Evolutionary conservation across 352 stramenopile genomes (phyloP), one percentile per base, ranked within the genome.

Genomic region (Phytophthora pisi): DNA sequence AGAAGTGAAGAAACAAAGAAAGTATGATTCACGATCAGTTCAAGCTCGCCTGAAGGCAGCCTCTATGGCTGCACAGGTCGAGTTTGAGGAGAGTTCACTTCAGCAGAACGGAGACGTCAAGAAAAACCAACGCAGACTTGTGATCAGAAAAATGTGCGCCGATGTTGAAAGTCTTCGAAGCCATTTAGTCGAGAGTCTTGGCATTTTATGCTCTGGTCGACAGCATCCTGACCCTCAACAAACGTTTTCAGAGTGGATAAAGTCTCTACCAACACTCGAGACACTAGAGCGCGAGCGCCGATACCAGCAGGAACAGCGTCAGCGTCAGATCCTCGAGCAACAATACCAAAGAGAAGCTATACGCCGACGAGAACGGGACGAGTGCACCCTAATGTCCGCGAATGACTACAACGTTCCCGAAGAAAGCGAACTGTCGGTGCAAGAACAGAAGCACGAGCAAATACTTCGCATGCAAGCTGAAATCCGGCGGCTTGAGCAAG

Each of bases 241-340:
- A 63, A 36, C 51, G 1, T 82, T 92, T 54, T 51, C 57, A 0
- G 72, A 80, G 6, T 92, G 84, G 84, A 77, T 90, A 3, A 74
- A 68, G 20, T 90, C 84, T 0, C 64, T 92, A 15, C 62, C 75
- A 42, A 90, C 84, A 15, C 68, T 90, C 15, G 70, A 90, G 24
- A 89, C 70, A 40, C 64, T 72, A 10, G 68, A 86, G 20, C 68
- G 67, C 30, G 78, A 84, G 11, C 67, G 67, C 0, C 58, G 69
- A 38, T 52, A 71, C 10, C 62, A 79, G 30, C 65, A 84, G 46
- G 66, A 81, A 55, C 65, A 77, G 57, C 76, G 69, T 2, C 70
- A 86, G 28, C 76, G 78, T 3, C 72, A 77, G 9, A 53, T 76
- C 5, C 58, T 90, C 18, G 77, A 90, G 20, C 30, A 62, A 49